phyloP scores from a whole-genome alignment of 1,284 basidiomycete species.

The Phellopilus nigrolimitatus region DNA sequence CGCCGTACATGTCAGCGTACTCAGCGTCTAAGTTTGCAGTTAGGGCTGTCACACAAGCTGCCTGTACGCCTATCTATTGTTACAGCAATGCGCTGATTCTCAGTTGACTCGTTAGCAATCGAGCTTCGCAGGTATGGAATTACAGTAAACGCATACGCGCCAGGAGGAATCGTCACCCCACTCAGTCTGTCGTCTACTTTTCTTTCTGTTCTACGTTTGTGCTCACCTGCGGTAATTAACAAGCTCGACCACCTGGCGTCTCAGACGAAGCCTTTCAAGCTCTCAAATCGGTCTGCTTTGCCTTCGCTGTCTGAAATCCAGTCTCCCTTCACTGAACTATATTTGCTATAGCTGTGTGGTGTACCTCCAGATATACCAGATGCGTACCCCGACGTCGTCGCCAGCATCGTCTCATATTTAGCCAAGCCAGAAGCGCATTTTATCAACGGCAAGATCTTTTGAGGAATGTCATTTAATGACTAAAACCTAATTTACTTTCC shows the following conservation, averaged over 20 bases:
- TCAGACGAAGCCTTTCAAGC: neutral
- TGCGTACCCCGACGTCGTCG: constrained; percentile 8
- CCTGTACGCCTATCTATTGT: constrained; percentile 7
- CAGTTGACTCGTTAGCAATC: constrained; percentile 6
- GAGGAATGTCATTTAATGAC: neutral
- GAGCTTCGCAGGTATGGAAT: constrained; percentile 22
- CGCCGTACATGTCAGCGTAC: constrained; percentile 8
- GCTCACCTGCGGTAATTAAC: too few species aligned
- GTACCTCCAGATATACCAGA: neutral
- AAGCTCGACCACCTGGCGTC: neutral
- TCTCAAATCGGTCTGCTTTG: too few species aligned
- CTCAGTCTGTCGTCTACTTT: constrained; percentile 1
- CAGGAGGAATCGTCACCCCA: constrained; percentile 9
- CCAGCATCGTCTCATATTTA: constrained; percentile 12
- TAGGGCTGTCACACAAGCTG: constrained; percentile 14
- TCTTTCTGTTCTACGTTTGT: too few species aligned
- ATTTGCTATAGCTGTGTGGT: neutral
- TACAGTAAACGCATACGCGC: constrained; percentile 17
- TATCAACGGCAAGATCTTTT: constrained; percentile 4
- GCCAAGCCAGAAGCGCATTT: constrained; percentile 13
- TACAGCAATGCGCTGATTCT: neutral
- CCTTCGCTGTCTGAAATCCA: too few species aligned
- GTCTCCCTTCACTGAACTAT: neutral
- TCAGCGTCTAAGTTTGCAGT: constrained; percentile 18
- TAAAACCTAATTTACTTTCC: too few species aligned